phyloP scores from a whole-genome alignment of 202 grass and related monocot species.

The Carex arenaria region DNA sequence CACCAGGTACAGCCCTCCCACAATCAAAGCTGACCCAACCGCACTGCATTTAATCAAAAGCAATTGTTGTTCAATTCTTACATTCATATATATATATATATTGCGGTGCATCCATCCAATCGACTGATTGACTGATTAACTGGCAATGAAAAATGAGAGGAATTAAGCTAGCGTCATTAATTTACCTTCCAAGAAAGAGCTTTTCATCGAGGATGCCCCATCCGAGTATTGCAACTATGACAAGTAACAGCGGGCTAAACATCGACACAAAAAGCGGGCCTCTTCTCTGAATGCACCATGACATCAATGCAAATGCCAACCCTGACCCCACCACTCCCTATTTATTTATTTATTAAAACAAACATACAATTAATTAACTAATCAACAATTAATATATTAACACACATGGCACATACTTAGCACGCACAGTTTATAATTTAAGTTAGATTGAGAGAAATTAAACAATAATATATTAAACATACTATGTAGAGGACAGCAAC shows the following conservation, averaged over 20 bases:
- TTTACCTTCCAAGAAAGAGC: constrained; percentile 58
- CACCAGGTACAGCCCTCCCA: constrained; percentile 81
- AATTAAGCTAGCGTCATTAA: neutral
- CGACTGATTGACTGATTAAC: neutral
- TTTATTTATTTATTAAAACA: neutral
- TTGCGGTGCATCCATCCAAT: no score
- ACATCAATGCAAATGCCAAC: constrained; percentile 64
- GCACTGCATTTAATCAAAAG: constrained; percentile 27
- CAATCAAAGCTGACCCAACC: constrained; percentile 59
- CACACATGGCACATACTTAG: no score
- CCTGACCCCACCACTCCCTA: constrained; percentile 73
- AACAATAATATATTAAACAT: constrained; percentile 20
- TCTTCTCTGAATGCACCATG: constrained; percentile 77
- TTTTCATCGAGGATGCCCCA: constrained; percentile 87
- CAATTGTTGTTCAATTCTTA: no score
- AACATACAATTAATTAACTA: neutral
- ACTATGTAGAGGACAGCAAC: constrained; percentile 66
- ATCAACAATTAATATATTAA: no score
- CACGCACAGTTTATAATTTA: neutral
- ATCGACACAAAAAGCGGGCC: constrained; percentile 84
- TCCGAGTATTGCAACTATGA: constrained; percentile 65
- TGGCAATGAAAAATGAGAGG: neutral
- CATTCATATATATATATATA: no score
- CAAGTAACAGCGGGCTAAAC: constrained; percentile 89
- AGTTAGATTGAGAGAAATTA: no score